phyloP scores from a whole-genome alignment of 202 grass and related monocot genomes.

The Carex sylvatica region DNA sequence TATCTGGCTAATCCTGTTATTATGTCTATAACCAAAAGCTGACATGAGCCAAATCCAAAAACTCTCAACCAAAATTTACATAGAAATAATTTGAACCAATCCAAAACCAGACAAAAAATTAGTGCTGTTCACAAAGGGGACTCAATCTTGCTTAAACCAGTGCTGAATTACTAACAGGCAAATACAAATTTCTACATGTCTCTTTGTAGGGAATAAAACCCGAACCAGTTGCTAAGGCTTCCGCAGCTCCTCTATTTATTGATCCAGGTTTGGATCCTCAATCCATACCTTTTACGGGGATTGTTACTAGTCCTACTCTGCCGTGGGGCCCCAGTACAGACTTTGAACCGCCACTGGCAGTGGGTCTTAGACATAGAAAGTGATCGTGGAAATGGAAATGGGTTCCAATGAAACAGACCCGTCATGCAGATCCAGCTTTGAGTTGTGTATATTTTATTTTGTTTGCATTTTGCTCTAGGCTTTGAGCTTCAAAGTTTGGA shows the following conservation, averaged over 20 bases:
- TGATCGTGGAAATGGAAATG: constrained; percentile 11
- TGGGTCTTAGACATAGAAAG: constrained; percentile 30
- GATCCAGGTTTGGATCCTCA: constrained; percentile 17
- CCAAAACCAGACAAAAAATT: constrained; percentile 6
- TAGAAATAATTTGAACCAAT: not conserved
- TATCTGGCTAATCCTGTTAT: constrained; percentile 16
- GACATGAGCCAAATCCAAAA: constrained; percentile 17
- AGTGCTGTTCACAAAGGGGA: not conserved
- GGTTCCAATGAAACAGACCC: not conserved
- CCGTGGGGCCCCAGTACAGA: not conserved
- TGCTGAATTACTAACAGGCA: constrained; percentile 15
- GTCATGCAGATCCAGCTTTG: constrained; percentile 22
- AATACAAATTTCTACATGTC: not conserved
- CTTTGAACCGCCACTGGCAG: constrained; percentile 24
- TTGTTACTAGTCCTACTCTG: constrained; percentile 18
- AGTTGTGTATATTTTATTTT: constrained; percentile 14
- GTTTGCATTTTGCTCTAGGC: not conserved
- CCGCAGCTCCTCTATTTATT: constrained; percentile 7
- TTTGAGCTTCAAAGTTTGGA: constrained; percentile 21
- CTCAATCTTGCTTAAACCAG: not conserved
- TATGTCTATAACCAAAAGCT: not conserved
- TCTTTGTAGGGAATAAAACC: constrained; percentile 17
- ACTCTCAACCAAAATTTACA: not conserved
- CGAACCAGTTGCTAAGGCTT: not conserved
- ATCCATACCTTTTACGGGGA: constrained; percentile 18